A percentile compares a stretch with the other conserved stretches of the same genome.
These are phyloP conservation scores for Peronosclerospora sorghi DNA, from an alignment of 352 stramenopile species.

Conservation along the genomic window DNA sequence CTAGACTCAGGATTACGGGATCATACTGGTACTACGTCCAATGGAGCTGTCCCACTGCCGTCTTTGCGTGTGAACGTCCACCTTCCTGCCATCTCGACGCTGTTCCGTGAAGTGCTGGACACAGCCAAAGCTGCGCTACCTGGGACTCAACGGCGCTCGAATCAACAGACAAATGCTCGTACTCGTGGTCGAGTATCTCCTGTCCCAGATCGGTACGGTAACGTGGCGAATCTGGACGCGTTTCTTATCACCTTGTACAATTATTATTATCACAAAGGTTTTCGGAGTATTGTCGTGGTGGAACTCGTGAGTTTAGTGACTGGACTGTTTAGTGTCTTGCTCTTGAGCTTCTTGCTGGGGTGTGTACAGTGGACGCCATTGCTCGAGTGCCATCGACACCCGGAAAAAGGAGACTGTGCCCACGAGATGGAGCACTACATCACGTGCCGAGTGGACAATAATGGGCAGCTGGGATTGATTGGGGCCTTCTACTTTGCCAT, in stretches of 20 bases:
- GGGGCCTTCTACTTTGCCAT: slow-evolving; percentile 89
- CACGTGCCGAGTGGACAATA: slow-evolving; percentile 44
- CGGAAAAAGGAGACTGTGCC: slow-evolving; percentile 72
- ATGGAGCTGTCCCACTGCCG: slow-evolving; percentile 24
- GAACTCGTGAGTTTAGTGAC: slow-evolving; percentile 89
- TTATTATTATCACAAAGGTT: slow-evolving; percentile 92
- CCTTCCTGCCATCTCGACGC: slow-evolving; percentile 62
- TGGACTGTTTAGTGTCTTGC: slow-evolving; percentile 92
- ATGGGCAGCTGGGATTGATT: slow-evolving; percentile 47
- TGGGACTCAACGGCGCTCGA: slow-evolving; percentile 5
- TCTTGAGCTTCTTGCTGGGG: slow-evolving; percentile 91
- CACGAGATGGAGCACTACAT: slow-evolving; percentile 61
- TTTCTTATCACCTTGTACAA: slow-evolving; percentile 91
- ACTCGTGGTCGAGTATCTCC: slow-evolving; percentile 20
- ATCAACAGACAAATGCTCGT: slow-evolving; percentile 1
- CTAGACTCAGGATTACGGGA: slow-evolving; percentile 19
- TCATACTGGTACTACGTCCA: slow-evolving; percentile 4
- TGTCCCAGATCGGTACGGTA: slow-evolving; percentile 52
- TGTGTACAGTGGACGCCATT: slow-evolving; percentile 93
- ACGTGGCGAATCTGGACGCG: slow-evolving; percentile 79
- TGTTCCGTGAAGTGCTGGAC: slow-evolving; percentile 59
- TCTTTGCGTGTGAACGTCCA: slow-evolving; percentile 60
- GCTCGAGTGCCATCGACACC: slow-evolving; percentile 59
- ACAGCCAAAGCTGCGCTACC: slow-evolving; percentile 35
- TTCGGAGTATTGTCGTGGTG: slow-evolving; percentile 80